Percentiles rank a stretch among this genome's conserved stretches.
Conservation (phyloP, 371 early-diverging fungal species). For the Mortierella sp. region DNA sequence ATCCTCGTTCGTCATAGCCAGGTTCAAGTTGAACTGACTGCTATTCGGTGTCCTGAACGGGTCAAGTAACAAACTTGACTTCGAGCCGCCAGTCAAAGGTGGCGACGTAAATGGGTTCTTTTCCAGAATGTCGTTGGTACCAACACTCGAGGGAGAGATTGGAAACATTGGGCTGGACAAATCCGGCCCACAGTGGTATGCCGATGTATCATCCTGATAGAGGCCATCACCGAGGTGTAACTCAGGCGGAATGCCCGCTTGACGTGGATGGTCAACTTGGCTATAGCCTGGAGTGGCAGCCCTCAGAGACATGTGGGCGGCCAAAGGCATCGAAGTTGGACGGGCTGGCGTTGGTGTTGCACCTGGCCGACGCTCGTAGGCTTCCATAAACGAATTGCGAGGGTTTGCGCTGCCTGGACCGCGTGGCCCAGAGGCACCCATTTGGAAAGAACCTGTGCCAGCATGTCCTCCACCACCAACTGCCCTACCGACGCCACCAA, state of each 20-base stretch:
- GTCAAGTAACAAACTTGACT: slow-evolving; percentile 13
- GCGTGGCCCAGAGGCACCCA: slow-evolving; percentile 11
- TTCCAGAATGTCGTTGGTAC: not conserved
- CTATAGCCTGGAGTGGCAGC: slow-evolving; percentile 17
- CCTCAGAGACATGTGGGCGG: slow-evolving; percentile 6
- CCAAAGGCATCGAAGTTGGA: not conserved
- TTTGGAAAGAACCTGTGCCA: slow-evolving; percentile 15
- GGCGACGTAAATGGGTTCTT: slow-evolving; percentile 29
- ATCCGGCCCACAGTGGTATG: slow-evolving; percentile 1
- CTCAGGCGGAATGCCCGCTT: slow-evolving; percentile 9
- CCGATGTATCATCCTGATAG: not conserved
- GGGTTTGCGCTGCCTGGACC: slow-evolving; percentile 15
- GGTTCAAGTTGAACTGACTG: slow-evolving; percentile 20
- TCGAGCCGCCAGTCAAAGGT: slow-evolving; percentile 22
- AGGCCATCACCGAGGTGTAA: slow-evolving; percentile 13
- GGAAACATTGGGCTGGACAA: slow-evolving; percentile 21
- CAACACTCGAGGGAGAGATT: slow-evolving; percentile 30
- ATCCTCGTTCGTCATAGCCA: not conserved
- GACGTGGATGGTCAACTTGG: slow-evolving; percentile 14
- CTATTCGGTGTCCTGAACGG: slow-evolving; percentile 33
- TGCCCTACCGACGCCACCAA: slow-evolving; percentile 29
- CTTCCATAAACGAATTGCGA: slow-evolving; percentile 25
- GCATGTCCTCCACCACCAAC: slow-evolving; percentile 17
- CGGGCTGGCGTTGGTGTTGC: slow-evolving; percentile 11
- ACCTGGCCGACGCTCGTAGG: slow-evolving; percentile 19